Evolutionary conservation across 306 rosid genomes (phyloP).

Genomic region (peach (Prunus persica)): DNA sequence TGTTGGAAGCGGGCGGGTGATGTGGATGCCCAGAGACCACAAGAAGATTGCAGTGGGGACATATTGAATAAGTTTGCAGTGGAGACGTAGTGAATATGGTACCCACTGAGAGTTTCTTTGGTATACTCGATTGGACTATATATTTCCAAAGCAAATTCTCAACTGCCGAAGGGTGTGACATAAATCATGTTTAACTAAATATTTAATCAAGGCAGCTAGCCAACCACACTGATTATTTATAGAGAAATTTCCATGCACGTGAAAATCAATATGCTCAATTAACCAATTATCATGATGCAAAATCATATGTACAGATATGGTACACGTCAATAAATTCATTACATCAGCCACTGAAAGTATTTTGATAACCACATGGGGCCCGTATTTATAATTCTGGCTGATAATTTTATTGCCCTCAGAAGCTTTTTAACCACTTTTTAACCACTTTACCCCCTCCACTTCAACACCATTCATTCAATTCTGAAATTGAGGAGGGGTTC

Average conservation of each 20-base stretch:
- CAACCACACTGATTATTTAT: too few species aligned
- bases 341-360: neutral
- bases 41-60: too few species aligned
- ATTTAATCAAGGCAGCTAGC: neutral
- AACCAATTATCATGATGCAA: too few species aligned
- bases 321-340: neutral
- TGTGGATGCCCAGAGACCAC: too few species aligned
- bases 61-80: too few species aligned
- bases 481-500: too few species aligned
- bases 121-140: neutral
- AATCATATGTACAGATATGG: too few species aligned
- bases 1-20: too few species aligned
- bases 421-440: neutral
- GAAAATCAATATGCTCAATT: neutral
- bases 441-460: neutral
- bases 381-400: neutral
- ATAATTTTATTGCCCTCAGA: neutral
- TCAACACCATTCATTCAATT: neutral
- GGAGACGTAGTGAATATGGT: too few species aligned
- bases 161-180: slow-evolving; percentile 5
- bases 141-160: neutral
- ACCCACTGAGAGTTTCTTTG: too few species aligned
- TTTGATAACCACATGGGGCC: slow-evolving; percentile 17
- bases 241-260: neutral
- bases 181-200: neutral